Conservation (phyloP, 495 filamentous ascomycete species). For the Aspergillus baeticus region DNA sequence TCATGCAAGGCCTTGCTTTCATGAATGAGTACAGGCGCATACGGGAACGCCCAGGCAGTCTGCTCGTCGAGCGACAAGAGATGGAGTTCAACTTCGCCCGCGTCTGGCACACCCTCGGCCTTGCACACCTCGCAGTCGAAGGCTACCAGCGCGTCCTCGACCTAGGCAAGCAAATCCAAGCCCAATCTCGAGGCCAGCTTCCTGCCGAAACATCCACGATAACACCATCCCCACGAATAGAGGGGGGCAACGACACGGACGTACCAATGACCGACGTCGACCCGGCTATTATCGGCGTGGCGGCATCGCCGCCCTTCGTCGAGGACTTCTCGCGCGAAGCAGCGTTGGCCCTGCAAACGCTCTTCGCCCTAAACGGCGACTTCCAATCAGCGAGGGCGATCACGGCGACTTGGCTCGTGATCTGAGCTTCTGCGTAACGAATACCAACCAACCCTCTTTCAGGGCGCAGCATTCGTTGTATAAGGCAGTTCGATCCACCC, state of each 20-base stretch:
- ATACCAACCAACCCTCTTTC: background rate
- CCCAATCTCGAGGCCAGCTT: constrained; percentile 11
- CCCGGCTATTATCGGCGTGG: constrained; percentile 10
- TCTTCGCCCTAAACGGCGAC: constrained; percentile 65
- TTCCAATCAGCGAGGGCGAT: constrained; percentile 51
- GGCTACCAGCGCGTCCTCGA: constrained; percentile 65
- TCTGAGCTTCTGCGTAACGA: constrained; percentile 7
- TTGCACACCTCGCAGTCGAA: constrained; percentile 72
- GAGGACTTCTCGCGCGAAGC: constrained; percentile 73
- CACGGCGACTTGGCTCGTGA: constrained; percentile 49
- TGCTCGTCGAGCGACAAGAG: constrained; percentile 64
- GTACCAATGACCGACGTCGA: constrained; percentile 27
- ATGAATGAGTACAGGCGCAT: constrained; percentile 72
- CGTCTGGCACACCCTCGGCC: constrained; percentile 75
- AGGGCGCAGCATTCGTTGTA: too few species aligned
- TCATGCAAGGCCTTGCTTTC: constrained; percentile 82
- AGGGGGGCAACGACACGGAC: constrained; percentile 15
- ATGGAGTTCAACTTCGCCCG: constrained; percentile 87
- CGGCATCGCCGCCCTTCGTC: constrained; percentile 22
- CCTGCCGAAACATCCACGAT: background rate
- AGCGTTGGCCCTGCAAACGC: constrained; percentile 70
- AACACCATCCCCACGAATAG: background rate
- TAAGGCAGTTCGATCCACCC: too few species aligned
- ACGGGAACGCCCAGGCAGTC: constrained; percentile 34
- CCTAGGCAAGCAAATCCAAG: constrained; percentile 43